Evolutionary conservation across 2,329 filamentous ascomycete genomes (phyloP).

Genomic region (Epichloe gansuensis): DNA sequence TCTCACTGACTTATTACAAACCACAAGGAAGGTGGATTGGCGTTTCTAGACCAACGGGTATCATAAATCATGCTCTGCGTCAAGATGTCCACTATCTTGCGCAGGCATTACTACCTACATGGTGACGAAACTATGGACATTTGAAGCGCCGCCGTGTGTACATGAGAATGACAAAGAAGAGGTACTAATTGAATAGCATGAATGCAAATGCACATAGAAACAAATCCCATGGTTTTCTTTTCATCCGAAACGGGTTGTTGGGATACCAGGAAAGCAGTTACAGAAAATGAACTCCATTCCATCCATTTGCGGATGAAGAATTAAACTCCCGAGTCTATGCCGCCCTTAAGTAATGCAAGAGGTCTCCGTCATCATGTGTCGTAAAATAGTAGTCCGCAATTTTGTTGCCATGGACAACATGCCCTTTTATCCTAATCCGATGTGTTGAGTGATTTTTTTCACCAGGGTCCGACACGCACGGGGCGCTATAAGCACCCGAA

Average conservation of each 20-base stretch:
- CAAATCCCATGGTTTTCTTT: not conserved
- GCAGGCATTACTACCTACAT: slow-evolving; percentile 1
- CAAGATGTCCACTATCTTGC: not conserved
- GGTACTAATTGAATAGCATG: not conserved
- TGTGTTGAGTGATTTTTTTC: slow-evolving; percentile 11
- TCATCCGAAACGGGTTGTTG: not conserved
- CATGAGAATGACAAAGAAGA: not conserved
- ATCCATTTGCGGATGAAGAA: slow-evolving; percentile 17
- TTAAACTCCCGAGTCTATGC: slow-evolving; percentile 24
- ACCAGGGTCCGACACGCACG: slow-evolving; percentile 52
- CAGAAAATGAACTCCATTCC: slow-evolving; percentile 19
- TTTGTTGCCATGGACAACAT: slow-evolving; percentile 9
- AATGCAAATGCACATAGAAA: not conserved
- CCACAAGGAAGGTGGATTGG: not conserved
- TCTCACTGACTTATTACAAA: too few relatives aligned
- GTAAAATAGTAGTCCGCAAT: slow-evolving; percentile 11
- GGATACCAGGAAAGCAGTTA: not conserved
- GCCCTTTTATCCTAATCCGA: not conserved
- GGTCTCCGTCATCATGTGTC: slow-evolving; percentile 21
- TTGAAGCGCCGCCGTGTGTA: not conserved
- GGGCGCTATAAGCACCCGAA: slow-evolving; percentile 46
- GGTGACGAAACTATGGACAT: slow-evolving; percentile 1
- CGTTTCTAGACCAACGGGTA: not conserved
- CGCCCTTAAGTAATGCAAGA: slow-evolving; percentile 18
- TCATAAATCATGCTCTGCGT: not conserved